Evolutionary conservation across 305 asterid genomes (phyloP).

Genomic region (Solanum aculeatissimum): DNA sequence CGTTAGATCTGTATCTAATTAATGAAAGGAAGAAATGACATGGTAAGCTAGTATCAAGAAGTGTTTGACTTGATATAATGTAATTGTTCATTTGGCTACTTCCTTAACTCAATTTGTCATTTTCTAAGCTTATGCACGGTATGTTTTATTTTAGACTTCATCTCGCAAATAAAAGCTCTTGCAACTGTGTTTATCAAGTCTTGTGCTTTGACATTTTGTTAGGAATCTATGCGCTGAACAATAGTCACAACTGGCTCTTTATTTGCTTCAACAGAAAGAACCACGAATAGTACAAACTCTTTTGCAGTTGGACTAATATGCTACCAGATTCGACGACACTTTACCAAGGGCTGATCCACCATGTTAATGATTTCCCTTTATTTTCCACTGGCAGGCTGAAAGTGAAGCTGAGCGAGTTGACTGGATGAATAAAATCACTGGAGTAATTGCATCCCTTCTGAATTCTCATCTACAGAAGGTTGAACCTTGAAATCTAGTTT

Average conservation of each 20-base stretch:
- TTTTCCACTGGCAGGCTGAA: conserved; percentile 62
- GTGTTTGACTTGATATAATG: neutral
- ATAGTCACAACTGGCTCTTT: neutral
- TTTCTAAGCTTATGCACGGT: neutral
- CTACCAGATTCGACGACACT: neutral
- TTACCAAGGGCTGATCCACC: neutral
- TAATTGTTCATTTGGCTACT: neutral
- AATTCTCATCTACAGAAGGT: conserved; percentile 91
- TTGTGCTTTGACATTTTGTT: neutral
- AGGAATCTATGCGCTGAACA: neutral
- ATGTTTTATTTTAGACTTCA: neutral
- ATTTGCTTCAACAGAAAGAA: neutral
- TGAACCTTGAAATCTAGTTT: conserved; percentile 4
- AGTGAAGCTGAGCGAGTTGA: conserved; percentile 88
- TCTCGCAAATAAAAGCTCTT: neutral
- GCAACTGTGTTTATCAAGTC: neutral
- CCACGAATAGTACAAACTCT: neutral
- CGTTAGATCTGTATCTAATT: neutral
- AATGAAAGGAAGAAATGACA: neutral
- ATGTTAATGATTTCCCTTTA: neutral
- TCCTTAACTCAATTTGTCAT: neutral
- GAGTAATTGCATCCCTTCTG: conserved; percentile 78
- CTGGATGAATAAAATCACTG: conserved; percentile 93
- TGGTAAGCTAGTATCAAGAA: neutral
- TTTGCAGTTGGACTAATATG: neutral